These are phyloP conservation scores for Marasmius tenuissimus DNA, from an alignment of 1,284 basidiomycete genomes.

Conservation along the genomic window DNA sequence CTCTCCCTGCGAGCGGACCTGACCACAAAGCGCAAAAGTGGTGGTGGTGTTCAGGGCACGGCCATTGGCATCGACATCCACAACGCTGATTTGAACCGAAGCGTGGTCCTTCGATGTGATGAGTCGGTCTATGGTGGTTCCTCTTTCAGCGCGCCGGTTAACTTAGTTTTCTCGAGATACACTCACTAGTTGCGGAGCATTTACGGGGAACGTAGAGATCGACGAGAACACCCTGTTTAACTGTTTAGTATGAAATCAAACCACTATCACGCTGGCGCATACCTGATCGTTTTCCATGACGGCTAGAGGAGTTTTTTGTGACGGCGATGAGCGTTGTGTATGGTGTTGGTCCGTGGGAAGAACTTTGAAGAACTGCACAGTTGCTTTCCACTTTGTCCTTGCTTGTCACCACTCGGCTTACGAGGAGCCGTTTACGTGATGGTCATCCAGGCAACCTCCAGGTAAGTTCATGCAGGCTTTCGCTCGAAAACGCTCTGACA, in stretches of 20 bases:
- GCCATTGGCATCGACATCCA: slow-evolving; percentile 93
- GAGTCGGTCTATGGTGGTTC: slow-evolving; percentile 69
- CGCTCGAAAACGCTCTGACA: no score
- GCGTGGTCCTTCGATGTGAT: slow-evolving; percentile 99
- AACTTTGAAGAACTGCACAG: slow-evolving; percentile 38
- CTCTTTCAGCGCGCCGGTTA: slow-evolving; percentile 11
- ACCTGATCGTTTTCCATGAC: slow-evolving; percentile 84
- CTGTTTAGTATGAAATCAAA: not conserved
- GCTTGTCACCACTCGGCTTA: not conserved
- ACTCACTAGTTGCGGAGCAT: slow-evolving; percentile 93
- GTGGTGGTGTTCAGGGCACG: slow-evolving; percentile 86
- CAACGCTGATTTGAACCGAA: slow-evolving; percentile 94
- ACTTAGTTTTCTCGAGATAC: slow-evolving; percentile 9
- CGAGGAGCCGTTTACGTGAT: no score
- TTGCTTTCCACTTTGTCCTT: slow-evolving; percentile 4
- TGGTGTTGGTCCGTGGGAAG: slow-evolving; percentile 32
- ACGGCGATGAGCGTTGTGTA: slow-evolving; percentile 22
- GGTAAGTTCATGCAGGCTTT: no score
- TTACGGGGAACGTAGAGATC: slow-evolving; percentile 99
- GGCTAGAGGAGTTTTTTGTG: slow-evolving; percentile 24
- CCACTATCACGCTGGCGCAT: slow-evolving; percentile 22
- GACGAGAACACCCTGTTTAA: slow-evolving; percentile 88
- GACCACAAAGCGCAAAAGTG: slow-evolving; percentile 93
- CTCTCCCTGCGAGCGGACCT: slow-evolving; percentile 94
- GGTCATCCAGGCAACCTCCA: no score